Base-by-base conservation (phyloP, 768 basidiomycete species). In the Cubamyces sp. region DNA sequence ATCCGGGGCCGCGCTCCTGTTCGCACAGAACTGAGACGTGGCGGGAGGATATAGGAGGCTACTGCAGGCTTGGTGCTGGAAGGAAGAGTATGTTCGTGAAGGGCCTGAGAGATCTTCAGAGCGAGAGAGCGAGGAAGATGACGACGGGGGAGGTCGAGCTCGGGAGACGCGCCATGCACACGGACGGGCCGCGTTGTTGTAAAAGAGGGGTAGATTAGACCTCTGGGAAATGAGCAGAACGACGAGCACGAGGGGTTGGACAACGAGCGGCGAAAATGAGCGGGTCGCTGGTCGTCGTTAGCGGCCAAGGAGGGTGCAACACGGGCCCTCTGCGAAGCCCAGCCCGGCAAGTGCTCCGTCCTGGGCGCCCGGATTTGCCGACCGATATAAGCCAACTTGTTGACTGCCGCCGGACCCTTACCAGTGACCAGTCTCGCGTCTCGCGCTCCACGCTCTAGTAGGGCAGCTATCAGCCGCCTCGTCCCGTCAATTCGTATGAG, bases 341-440 rank as follows among this genome's bases (percentile, higher is more conserved):
- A 46, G 56, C 19, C 54, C 61, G 66, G 63, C 57, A 57, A 34
- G 34, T 11, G 11, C 61, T 58, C 52, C 25, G 45, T 18, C 64
- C 51, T 55, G 59, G 56, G 67, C 67, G 67, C 64, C 64, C 60
- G 61, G 39, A 50, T 64, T 59, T 63, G 62, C 67, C 64, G 57
- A 58, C 41, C 37, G 48, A 62, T 60, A 66, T 60, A 66, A 51
- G 61, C 23, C 53, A 47, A 39, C 39, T 26, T 48, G 41, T 21
- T 26, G 47, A 12, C 46, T 49, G 46, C 61, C 54, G 37, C 48
- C 42, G 37, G 28, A 28, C n/a, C n/a, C n/a, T n/a, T n/a, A n/a
- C n/a, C n/a, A n/a, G n/a, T n/a, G n/a, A n/a, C n/a, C n/a, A n/a
- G n/a, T n/a, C n/a, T n/a, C n/a, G n/a, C n/a, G 30, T 15, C 34